These are phyloP conservation scores for Diaporthe humulicola DNA, from an alignment of 2,329 filamentous ascomycete genomes.

Conservation along the genomic window DNA sequence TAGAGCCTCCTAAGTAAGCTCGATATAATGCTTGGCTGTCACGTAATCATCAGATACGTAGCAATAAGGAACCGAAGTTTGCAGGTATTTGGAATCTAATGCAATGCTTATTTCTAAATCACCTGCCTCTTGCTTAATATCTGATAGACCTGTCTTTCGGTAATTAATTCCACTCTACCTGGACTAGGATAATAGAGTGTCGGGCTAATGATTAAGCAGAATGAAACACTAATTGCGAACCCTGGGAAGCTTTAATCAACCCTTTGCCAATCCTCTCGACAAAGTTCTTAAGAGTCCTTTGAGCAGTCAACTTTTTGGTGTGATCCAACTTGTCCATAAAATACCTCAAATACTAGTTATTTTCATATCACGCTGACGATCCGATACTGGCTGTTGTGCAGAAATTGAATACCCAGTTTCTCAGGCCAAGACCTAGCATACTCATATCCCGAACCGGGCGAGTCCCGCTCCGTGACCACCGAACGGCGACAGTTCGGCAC, in stretches of 20 bases:
- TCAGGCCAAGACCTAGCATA: neutral
- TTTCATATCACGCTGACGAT: neutral
- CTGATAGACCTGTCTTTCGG: neutral
- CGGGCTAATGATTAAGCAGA: slow-evolving; percentile 8
- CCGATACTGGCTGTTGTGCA: neutral
- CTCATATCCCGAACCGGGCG: neutral
- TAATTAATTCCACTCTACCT: neutral
- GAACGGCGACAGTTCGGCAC: neutral
- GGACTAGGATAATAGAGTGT: neutral
- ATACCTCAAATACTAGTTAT: neutral
- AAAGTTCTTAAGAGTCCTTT: neutral
- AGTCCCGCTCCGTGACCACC: neutral
- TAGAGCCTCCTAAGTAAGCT: neutral
- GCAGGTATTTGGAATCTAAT: neutral
- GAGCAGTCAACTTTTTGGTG: neutral
- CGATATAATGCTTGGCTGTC: neutral
- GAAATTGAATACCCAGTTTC: neutral
- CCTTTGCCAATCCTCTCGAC: neutral
- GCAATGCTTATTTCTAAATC: neutral
- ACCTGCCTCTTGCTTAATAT: neutral
- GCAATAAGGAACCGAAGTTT: neutral
- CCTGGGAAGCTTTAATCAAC: neutral
- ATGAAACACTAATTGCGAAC: neutral
- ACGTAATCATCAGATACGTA: neutral
- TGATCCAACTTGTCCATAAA: neutral